phyloP scores from a whole-genome alignment of 805 yeast species.

The Ogataea methanolica region DNA sequence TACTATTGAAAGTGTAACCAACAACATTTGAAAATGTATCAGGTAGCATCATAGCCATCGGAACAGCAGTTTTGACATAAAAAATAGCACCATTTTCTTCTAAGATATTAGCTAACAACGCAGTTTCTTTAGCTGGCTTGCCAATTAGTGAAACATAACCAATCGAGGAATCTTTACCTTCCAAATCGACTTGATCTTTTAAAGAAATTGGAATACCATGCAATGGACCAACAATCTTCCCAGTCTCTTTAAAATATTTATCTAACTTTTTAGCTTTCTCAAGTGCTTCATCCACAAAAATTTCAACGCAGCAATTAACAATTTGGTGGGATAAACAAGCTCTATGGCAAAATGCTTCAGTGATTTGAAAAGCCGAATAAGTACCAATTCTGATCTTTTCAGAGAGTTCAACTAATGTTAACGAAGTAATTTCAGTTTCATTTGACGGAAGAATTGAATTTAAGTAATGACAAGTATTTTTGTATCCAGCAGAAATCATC shows the following conservation, averaged over 20 bases:
- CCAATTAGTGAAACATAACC: conserved; percentile 41
- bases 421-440: conserved; percentile 41
- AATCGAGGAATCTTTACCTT: conserved; percentile 49
- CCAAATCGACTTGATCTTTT: conserved; percentile 51
- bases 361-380: conserved; percentile 37
- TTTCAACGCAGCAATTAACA: conserved; percentile 44
- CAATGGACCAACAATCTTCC: conserved; percentile 49
- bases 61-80: conserved; percentile 37
- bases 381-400: conserved; percentile 34
- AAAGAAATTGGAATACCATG: conserved; percentile 63
- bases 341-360: conserved; percentile 44
- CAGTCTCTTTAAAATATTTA: conserved; percentile 39
- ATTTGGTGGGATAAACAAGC: conserved; percentile 46
- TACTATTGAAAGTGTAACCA: conserved; percentile 29
- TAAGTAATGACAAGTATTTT: conserved; percentile 34
- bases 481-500: conserved; percentile 30
- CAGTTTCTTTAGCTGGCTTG: conserved; percentile 37
- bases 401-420: conserved; percentile 30
- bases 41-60: conserved; percentile 34
- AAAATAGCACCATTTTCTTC: conserved; percentile 52
- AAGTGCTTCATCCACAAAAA: conserved; percentile 45
- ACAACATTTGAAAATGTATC: conserved; percentile 30
- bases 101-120: conserved; percentile 38
- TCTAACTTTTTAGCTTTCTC: conserved; percentile 48
- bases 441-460: conserved; percentile 26